phyloP scores from a whole-genome alignment of 2,329 filamentous ascomycete genomes.

The Didymella exigua region DNA sequence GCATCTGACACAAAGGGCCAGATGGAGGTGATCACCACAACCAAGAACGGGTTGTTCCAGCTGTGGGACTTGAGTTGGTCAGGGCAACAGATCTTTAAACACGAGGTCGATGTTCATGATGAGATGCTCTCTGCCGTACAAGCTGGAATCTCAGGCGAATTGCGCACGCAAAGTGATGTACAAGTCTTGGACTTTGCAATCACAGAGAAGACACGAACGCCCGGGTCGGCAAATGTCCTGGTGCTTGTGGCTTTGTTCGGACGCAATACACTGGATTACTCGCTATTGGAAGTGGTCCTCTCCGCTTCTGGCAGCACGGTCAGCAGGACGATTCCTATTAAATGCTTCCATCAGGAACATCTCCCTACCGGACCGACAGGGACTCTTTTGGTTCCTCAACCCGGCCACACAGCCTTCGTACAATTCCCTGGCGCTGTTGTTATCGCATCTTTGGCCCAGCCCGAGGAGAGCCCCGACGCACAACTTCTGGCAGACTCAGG shows the following conservation, averaged over 20 bases:
- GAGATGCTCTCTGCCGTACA: conserved; percentile 68
- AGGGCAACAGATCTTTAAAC: conserved; percentile 76
- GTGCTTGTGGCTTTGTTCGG: conserved; percentile 43
- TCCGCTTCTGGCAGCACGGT: conserved; percentile 60
- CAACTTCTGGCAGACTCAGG: conserved; percentile 65
- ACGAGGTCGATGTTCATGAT: conserved; percentile 72
- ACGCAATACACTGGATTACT: conserved; percentile 62
- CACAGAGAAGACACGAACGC: conserved; percentile 52
- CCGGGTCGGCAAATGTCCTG: conserved; percentile 29
- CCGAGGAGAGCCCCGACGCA: conserved; percentile 73
- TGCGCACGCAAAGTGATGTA: conserved; percentile 62
- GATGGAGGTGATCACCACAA: conserved; percentile 80
- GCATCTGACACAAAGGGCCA: conserved; percentile 76
- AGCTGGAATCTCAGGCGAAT: conserved; percentile 55
- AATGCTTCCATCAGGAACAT: conserved; percentile 55
- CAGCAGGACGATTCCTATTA: conserved; percentile 70
- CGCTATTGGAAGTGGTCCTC: conserved; percentile 74
- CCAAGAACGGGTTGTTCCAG: conserved; percentile 76
- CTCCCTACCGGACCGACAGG: conserved; percentile 40
- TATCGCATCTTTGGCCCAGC: conserved; percentile 72
- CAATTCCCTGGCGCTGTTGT: conserved; percentile 80
- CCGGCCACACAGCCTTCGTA: conserved; percentile 79
- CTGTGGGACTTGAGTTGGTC: conserved; percentile 89
- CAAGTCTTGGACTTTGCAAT: conserved; percentile 82
- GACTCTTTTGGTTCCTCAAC: conserved; percentile 75